Conservation (phyloP, 78 protist species). For the Dictyostelium citrinum region DNA sequence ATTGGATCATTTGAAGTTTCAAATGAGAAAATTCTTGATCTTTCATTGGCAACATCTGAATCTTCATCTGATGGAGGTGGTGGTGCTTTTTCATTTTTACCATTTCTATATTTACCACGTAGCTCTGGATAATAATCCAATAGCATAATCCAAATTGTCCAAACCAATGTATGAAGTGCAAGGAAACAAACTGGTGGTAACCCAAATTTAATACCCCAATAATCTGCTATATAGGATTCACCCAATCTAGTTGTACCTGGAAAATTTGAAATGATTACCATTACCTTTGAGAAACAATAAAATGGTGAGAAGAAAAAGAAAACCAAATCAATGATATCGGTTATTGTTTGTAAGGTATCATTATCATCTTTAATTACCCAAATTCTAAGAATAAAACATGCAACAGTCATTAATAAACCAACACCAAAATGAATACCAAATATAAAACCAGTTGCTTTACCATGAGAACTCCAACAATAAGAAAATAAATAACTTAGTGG, state of each 20-base stretch:
- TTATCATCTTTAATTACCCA: not conserved
- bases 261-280: not conserved
- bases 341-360: not conserved
- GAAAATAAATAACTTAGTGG: slow-evolving; percentile 21
- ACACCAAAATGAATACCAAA: not conserved
- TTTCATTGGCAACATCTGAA: slow-evolving; percentile 15
- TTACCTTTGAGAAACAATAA: not conserved
- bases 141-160: slow-evolving; percentile 20
- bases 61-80: slow-evolving; percentile 36
- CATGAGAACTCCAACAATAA: not conserved
- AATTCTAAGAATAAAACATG: not conserved
- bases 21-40: not conserved
- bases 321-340: not conserved
- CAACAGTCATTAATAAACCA: not conserved
- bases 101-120: not conserved
- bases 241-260: slow-evolving; percentile 26
- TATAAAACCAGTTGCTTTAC: slow-evolving; percentile 31
- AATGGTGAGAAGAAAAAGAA: slow-evolving; percentile 10
- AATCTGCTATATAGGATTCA: not conserved
- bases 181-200: not conserved
- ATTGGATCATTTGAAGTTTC: not conserved
- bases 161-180: not conserved
- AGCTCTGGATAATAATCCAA: slow-evolving; percentile 14
- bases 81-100: not conserved
- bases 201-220: slow-evolving; percentile 1